Conservation (phyloP, 495 filamentous ascomycete species). For the Hyphodiscus hymeniophilus region DNA sequence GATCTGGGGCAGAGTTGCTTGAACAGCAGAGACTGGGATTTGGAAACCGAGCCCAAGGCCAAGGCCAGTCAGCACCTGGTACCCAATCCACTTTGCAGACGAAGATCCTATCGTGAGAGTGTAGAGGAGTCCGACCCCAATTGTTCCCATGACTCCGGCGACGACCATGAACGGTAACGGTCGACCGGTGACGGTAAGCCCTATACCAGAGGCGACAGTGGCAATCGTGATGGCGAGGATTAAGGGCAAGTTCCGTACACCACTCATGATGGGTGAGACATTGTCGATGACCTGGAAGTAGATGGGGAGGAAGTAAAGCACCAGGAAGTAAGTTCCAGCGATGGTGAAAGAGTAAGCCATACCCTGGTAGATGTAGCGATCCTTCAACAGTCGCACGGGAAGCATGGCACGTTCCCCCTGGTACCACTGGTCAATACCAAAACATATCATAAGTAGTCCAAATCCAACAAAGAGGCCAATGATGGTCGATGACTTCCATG, state of each 20-base stretch:
- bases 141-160: conserved; percentile 18
- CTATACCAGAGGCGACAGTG: conserved; percentile 22
- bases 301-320: conserved; percentile 54
- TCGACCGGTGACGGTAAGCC: conserved; percentile 24
- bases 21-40: conserved; percentile 17
- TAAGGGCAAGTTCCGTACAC: conserved; percentile 42
- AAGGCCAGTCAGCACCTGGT: conserved; percentile 26
- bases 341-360: conserved; percentile 42
- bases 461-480: conserved; percentile 65
- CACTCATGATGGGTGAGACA: conserved; percentile 35
- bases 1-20: conserved; percentile 31
- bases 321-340: conserved; percentile 48
- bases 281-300: conserved; percentile 49
- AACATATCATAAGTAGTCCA: conserved; percentile 50
- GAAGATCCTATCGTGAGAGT: conserved; percentile 5
- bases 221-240: conserved; percentile 30
- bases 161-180: conserved; percentile 24
- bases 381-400: conserved; percentile 47
- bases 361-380: conserved; percentile 49
- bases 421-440: conserved; percentile 52
- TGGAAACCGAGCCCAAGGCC: conserved; percentile 5
- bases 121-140: conserved; percentile 24
- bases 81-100: conserved; percentile 13
- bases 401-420: conserved; percentile 59
- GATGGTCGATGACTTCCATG: conserved; percentile 56